phyloP scores from a whole-genome alignment of 768 basidiomycete genomes.

The Lentinula sp. region DNA sequence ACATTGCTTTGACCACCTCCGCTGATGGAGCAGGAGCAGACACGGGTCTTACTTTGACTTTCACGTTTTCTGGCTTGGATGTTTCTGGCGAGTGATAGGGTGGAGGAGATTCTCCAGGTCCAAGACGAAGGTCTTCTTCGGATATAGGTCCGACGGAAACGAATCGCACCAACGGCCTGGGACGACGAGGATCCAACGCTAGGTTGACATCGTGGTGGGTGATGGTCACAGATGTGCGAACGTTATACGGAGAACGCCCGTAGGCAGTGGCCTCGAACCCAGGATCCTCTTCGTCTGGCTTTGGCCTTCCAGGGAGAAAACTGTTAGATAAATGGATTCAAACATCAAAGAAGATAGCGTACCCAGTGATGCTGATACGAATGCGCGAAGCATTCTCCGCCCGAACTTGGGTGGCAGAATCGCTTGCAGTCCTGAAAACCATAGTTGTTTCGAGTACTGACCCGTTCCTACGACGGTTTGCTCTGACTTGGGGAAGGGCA shows the following conservation, averaged over 20 bases:
- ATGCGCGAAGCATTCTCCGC: background rate
- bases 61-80: background rate
- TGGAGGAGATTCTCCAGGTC: background rate
- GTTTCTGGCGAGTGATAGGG: background rate
- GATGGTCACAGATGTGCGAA: background rate
- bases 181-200: background rate
- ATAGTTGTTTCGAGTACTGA: constrained; percentile 4
- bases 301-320: background rate
- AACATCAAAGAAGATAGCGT: background rate
- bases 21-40: background rate
- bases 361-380: constrained; percentile 6
- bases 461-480: background rate
- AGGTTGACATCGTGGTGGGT: constrained; percentile 5
- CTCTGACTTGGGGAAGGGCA: background rate
- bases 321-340: background rate
- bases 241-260: background rate
- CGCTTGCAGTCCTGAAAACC: constrained; percentile 2
- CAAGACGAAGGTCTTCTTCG: background rate
- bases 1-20: background rate
- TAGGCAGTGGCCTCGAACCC: constrained; percentile 1
- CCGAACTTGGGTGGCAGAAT: background rate
- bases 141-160: constrained; percentile 4
- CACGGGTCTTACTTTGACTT: background rate
- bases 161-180: background rate
- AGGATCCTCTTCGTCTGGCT: constrained; percentile 1